Base-by-base conservation (phyloP, 2,329 filamentous ascomycete species). In the Amphichorda felina region DNA sequence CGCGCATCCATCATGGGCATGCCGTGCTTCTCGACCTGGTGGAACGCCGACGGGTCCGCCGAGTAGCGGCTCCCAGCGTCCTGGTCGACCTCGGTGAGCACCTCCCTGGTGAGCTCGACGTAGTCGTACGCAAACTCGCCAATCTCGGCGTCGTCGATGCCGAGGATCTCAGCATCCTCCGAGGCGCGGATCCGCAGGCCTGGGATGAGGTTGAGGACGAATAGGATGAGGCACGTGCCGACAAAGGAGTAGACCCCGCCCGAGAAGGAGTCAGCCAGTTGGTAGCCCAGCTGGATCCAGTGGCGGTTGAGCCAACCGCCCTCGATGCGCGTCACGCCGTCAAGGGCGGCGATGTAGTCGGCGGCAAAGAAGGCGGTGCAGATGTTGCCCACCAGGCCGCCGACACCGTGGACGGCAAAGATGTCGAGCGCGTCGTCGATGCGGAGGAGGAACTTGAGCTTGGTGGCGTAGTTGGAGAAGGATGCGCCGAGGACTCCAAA, bases 71-170 rank as follows among this genome's bases (percentile, higher is more conserved):
- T 67, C 7, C 48, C 57, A 5, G 51, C 54, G 36, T 68, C 64
- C 41, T 55, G 60, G 14, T 68, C 64, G 8, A 62, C 52, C 30
- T 66, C 65, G 40, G 60, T 66, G 33, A 68, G 50, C 27, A 68
- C 62, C 47, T 68, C 65, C 25, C 83, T 68, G 15, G 74, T 80
- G 44, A 91, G 66, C 66, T 93, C 86, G 44, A 94, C 84, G 48
- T 93, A 94, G 57, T 94, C 87, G 56, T 94, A 94, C n/a, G 85
- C 87, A 54, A 91, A 94, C 63, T 94, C 87, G 54, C 87, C 87
- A 50, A 94, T 84, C 59, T 94, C 86, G 17, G 82, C 79, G 49
- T 94, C 87, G 49, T 94, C 86, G 40, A 93, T 87, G 45, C 86
- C 86, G 29, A 86, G 64, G 35, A 87, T 77, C 57, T 94, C 86